Percentiles rank a stretch among this genome's conserved stretches.
phyloP scores from a whole-genome alignment of 805 yeast genomes.

The Teunomyces tritomae region DNA sequence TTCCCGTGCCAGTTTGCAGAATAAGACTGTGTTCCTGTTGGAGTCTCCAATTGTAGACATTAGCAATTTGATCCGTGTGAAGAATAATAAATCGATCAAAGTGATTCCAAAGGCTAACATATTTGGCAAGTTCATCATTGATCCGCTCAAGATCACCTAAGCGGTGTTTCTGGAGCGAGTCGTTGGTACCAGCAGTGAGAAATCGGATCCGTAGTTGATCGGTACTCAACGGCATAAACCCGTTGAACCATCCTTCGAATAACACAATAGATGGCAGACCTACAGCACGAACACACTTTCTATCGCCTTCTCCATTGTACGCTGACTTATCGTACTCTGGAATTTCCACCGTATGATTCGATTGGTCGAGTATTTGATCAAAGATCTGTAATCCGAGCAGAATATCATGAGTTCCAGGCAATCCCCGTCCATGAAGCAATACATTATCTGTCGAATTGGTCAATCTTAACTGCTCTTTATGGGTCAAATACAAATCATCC shows the following conservation, averaged over 20 bases:
- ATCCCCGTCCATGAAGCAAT: slow-evolving; percentile 74
- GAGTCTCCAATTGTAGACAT: slow-evolving; percentile 76
- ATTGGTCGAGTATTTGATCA: slow-evolving; percentile 20
- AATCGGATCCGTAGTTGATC: slow-evolving; percentile 19
- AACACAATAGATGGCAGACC: slow-evolving; percentile 57
- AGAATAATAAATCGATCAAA: slow-evolving; percentile 62
- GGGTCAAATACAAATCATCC: slow-evolving; percentile 82
- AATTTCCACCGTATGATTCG: slow-evolving; percentile 12
- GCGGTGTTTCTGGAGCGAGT: slow-evolving; percentile 12
- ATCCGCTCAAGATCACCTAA: slow-evolving; percentile 36
- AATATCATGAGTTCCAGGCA: slow-evolving; percentile 93
- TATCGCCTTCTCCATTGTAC: slow-evolving; percentile 75
- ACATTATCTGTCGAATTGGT: slow-evolving; percentile 33
- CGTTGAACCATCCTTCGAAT: slow-evolving; percentile 94
- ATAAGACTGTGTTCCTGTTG: slow-evolving; percentile 71
- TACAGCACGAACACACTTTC: slow-evolving; percentile 46
- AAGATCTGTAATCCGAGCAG: slow-evolving; percentile 39
- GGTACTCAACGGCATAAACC: slow-evolving; percentile 46
- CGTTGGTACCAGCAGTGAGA: slow-evolving; percentile 13
- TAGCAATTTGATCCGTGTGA: slow-evolving; percentile 54
- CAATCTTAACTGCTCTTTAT: slow-evolving; percentile 51
- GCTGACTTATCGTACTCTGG: slow-evolving; percentile 82
- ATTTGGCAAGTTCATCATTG: slow-evolving; percentile 51
- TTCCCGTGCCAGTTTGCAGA: slow-evolving; percentile 57
- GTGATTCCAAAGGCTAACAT: slow-evolving; percentile 53